Conservation (phyloP, 495 filamentous ascomycete species). For the Hypoxylon trugodes region DNA sequence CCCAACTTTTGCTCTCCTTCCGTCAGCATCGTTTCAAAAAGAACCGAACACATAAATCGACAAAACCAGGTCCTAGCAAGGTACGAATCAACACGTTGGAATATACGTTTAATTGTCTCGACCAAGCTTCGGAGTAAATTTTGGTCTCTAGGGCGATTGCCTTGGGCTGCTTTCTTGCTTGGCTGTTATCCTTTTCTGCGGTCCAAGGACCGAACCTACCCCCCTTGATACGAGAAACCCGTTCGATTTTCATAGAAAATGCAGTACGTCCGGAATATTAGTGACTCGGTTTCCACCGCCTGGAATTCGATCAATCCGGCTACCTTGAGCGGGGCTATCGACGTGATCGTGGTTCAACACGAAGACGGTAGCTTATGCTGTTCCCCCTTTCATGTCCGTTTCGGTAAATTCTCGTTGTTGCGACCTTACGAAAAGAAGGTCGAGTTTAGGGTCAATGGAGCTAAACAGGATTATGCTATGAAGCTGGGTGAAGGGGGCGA, state of each 20-base stretch:
- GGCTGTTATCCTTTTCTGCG: slow-evolving; percentile 3
- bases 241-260: slow-evolving; percentile 55
- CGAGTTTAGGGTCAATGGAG: slow-evolving; percentile 93
- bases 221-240: background rate
- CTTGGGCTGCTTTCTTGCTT: slow-evolving; percentile 7
- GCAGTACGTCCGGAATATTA: slow-evolving; percentile 98
- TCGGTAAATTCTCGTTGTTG: slow-evolving; percentile 96
- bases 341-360: slow-evolving; percentile 98
- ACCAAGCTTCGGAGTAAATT: background rate
- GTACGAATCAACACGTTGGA: background rate
- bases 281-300: slow-evolving; percentile 94
- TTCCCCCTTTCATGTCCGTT: slow-evolving; percentile 98
- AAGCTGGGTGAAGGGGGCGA: slow-evolving; percentile 98
- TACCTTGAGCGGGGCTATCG: slow-evolving; percentile 95
- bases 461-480: slow-evolving; percentile 94
- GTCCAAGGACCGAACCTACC: slow-evolving; percentile 24
- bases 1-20: background rate
- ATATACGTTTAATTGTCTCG: background rate
- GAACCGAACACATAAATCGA: background rate
- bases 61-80: background rate
- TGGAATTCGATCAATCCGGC: slow-evolving; percentile 99
- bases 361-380: slow-evolving; percentile 88
- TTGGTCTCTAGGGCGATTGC: background rate
- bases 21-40: slow-evolving; percentile 9
- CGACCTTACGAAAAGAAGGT: slow-evolving; percentile 99